phyloP scores from a whole-genome alignment of 345 rosid genomes.

The Gossypioides kirkii region DNA sequence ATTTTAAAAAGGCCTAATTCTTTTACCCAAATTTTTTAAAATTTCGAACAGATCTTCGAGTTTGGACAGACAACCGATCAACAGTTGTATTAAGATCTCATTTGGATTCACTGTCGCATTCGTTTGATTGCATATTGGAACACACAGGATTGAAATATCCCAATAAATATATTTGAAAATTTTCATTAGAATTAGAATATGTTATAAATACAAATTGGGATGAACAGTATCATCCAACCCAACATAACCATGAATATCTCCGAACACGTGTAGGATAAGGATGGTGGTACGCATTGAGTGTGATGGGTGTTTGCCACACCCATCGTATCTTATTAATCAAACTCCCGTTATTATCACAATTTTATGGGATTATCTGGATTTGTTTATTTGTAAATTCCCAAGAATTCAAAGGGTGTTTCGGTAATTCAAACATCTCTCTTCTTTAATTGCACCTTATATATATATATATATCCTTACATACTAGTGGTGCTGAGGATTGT shows the following conservation, averaged over 20 bases:
- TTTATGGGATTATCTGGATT: background rate
- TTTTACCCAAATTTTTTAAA: too few relatives aligned
- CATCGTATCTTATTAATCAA: conserved; percentile 11
- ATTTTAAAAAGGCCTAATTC: too few relatives aligned
- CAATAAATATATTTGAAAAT: too few relatives aligned
- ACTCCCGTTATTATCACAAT: conserved; percentile 20
- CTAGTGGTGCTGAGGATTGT: background rate
- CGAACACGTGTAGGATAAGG: conserved; percentile 59
- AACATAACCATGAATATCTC: conserved; percentile 6
- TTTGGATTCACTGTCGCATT: too few relatives aligned
- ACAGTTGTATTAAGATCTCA: too few relatives aligned
- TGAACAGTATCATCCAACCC: background rate
- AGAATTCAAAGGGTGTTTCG: conserved; percentile 22
- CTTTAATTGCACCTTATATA: conserved; percentile 28
- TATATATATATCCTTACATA: too few relatives aligned
- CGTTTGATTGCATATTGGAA: too few relatives aligned
- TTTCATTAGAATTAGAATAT: background rate
- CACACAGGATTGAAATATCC: too few relatives aligned
- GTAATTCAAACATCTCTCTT: conserved; percentile 20
- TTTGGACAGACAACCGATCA: too few relatives aligned
- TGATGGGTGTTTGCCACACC: conserved; percentile 15
- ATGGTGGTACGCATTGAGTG: conserved; percentile 16
- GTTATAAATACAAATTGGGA: background rate
- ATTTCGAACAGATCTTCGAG: too few relatives aligned
- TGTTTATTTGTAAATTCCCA: background rate